Evolutionary conservation across 768 basidiomycete genomes (phyloP).

Genomic region (Panellus pusillus): DNA sequence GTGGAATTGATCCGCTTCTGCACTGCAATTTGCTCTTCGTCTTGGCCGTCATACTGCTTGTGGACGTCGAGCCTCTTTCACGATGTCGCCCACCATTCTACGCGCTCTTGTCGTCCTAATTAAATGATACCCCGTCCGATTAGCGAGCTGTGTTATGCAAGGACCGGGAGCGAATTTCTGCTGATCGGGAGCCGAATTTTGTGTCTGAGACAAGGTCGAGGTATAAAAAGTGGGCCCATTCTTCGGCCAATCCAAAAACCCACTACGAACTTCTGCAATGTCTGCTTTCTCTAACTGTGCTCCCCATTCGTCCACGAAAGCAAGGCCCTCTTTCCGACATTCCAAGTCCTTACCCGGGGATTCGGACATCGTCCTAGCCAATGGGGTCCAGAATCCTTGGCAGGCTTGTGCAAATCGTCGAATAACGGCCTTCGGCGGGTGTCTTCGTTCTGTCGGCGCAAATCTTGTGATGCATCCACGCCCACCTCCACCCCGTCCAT

Average conservation of each 20-base stretch:
- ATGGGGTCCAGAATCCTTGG: background rate
- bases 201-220: slow-evolving; percentile 7
- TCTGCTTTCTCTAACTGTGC: background rate
- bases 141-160: background rate
- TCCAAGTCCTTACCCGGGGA: slow-evolving; percentile 11
- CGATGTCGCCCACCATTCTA: background rate
- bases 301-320: background rate
- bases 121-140: background rate
- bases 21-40: no score
- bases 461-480: no score
- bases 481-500: no score
- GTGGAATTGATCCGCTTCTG: no score
- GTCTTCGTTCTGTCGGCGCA: background rate
- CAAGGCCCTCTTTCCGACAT: background rate
- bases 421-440: slow-evolving; percentile 3
- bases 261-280: background rate
- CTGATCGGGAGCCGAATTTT: background rate
- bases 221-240: slow-evolving; percentile 2
- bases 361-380: no score
- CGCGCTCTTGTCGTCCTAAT: background rate
- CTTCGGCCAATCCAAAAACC: background rate
- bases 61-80: background rate
- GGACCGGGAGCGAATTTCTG: background rate
- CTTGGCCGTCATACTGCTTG: no score
- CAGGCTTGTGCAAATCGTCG: background rate